These are phyloP conservation scores for Eucalyptus curtisii DNA, from an alignment of 345 rosid genomes.

Conservation along the genomic window DNA sequence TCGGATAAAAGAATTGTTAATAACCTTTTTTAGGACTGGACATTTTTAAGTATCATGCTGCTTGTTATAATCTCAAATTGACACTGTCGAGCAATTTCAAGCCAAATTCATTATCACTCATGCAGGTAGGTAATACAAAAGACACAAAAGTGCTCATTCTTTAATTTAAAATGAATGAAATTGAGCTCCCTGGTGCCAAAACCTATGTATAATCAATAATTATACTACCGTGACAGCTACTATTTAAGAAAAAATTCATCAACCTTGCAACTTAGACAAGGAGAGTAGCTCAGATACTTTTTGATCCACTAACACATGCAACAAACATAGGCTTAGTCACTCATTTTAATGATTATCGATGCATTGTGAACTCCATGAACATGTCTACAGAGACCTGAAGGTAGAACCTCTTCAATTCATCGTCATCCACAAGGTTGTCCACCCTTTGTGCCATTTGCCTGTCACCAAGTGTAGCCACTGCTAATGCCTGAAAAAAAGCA, in stretches of 20 bases:
- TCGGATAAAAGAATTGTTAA: background rate
- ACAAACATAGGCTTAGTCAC: background rate
- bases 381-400: slow-evolving; percentile 61
- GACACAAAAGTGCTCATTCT: background rate
- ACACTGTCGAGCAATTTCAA: background rate
- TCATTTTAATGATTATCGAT: background rate
- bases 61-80: background rate
- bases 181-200: background rate
- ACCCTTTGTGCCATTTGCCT: slow-evolving; percentile 93
- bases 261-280: background rate
- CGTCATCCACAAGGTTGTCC: slow-evolving; percentile 74
- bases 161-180: background rate
- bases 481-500: slow-evolving; percentile 54
- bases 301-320: background rate
- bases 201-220: background rate
- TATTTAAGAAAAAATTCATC: background rate
- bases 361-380: slow-evolving; percentile 1
- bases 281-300: background rate
- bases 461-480: slow-evolving; percentile 97
- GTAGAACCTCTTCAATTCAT: slow-evolving; percentile 91
- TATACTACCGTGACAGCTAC: background rate
- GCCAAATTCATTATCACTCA: background rate
- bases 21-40: background rate
- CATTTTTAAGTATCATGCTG: background rate
- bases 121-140: background rate